These are phyloP conservation scores for Cytospora paraplurivora DNA, from an alignment of 2,329 filamentous ascomycete species.

Conservation along the genomic window DNA sequence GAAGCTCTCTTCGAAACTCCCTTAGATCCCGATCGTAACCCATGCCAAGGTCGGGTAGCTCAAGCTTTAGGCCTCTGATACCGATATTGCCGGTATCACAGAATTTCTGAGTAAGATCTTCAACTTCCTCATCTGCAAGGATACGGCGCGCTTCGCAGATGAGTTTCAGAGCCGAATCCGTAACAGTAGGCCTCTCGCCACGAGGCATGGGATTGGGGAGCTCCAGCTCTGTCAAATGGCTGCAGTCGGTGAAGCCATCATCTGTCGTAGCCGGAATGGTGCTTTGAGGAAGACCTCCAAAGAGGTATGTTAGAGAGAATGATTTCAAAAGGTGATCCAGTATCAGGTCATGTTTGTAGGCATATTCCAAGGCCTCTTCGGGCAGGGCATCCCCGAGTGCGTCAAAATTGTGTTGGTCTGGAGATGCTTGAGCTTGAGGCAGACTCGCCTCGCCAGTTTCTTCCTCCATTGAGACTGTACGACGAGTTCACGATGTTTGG, in stretches of 20 bases:
- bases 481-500: background rate
- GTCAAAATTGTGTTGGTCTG: background rate
- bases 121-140: conserved; percentile 16
- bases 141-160: conserved; percentile 11
- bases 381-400: background rate
- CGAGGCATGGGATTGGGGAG: background rate
- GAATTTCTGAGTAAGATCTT: conserved; percentile 9
- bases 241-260: conserved; percentile 19
- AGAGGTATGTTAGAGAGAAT: conserved; percentile 23
- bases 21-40: conserved; percentile 33
- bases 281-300: conserved; percentile 10
- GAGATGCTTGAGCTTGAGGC: background rate
- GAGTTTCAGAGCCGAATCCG: conserved; percentile 11
- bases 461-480: background rate
- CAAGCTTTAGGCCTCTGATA: conserved; percentile 30
- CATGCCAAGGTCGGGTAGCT: conserved; percentile 33
- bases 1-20: conserved; percentile 25
- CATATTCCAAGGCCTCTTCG: conserved; percentile 18
- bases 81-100: background rate
- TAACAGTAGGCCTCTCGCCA: background rate
- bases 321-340: conserved; percentile 22
- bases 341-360: conserved; percentile 23
- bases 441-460: background rate
- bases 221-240: conserved; percentile 13
- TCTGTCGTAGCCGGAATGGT: conserved; percentile 17